phyloP scores from a whole-genome alignment of 2,329 filamentous ascomycete genomes.

The Plectosphaerella sp. region DNA sequence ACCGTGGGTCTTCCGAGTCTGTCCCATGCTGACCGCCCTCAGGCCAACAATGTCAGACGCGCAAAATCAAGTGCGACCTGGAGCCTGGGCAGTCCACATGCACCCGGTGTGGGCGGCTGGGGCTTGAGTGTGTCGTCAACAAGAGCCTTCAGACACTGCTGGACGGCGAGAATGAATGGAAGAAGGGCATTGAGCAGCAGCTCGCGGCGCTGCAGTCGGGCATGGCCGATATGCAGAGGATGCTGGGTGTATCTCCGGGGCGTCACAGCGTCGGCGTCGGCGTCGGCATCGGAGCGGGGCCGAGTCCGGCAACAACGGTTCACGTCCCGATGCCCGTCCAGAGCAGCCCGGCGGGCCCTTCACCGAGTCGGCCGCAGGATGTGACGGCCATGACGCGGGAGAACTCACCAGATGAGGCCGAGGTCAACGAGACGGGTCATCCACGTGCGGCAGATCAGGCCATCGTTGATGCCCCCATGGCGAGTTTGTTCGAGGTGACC shows the following conservation, averaged over 20 bases:
- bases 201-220: constrained; percentile 19
- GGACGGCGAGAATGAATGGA: constrained; percentile 46
- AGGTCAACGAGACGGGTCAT: constrained; percentile 8
- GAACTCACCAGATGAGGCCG: constrained; percentile 20
- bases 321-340: constrained; percentile 2
- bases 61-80: constrained; percentile 52
- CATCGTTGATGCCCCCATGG: constrained; percentile 25
- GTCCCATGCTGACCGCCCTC: not conserved
- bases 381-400: constrained; percentile 26
- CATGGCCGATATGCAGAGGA: constrained; percentile 18
- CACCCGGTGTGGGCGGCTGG: constrained; percentile 42
- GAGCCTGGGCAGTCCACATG: constrained; percentile 38
- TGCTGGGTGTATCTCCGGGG: constrained; percentile 11
- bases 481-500: constrained; percentile 25
- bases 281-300: constrained; percentile 4
- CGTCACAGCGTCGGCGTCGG: not conserved
- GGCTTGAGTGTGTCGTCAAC: constrained; percentile 48
- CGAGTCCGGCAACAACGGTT: constrained; percentile 9
- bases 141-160: constrained; percentile 52
- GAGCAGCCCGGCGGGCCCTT: constrained; percentile 11
- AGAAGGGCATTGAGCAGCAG: constrained; percentile 20
- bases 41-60: constrained; percentile 42
- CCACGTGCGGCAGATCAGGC: constrained; percentile 15
- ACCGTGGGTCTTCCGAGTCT: not conserved
- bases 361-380: constrained; percentile 13